These are phyloP conservation scores for Spiraea crenata DNA, from an alignment of 331 rosid species.

Conservation along the genomic window DNA sequence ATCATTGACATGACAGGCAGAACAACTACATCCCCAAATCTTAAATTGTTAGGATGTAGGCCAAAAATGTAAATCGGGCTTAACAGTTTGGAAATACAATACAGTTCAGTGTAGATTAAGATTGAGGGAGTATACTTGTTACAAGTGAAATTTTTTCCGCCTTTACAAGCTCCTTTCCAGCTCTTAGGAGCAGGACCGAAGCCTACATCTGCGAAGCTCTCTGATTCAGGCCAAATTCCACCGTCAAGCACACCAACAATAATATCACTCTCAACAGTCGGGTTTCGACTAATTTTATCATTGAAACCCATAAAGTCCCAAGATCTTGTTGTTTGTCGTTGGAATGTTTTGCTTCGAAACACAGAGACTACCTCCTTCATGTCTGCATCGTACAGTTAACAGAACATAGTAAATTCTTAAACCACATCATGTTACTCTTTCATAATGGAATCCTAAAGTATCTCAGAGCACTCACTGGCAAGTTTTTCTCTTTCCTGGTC, in stretches of 20 bases:
- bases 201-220: conserved; percentile 29
- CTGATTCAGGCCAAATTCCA: conserved; percentile 41
- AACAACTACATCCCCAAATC: no score
- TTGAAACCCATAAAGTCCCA: conserved; percentile 39
- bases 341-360: conserved; percentile 28
- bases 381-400: neutral
- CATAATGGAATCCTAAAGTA: no score
- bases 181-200: conserved; percentile 34
- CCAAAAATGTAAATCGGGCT: no score
- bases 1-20: no score
- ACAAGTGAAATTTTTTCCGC: conserved; percentile 29
- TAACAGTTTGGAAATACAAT: no score
- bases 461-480: neutral
- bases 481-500: conserved; percentile 24
- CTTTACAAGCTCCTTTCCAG: conserved; percentile 33
- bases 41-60: no score
- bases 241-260: conserved; percentile 32
- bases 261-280: conserved; percentile 19
- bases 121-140: conserved; percentile 7
- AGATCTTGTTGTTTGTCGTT: conserved; percentile 36
- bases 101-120: no score
- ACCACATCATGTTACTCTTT: no score
- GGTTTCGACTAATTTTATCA: neutral
- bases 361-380: conserved; percentile 37
- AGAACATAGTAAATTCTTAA: no score